A percentile compares a stretch with the other conserved stretches of the same genome.
Evolutionary conservation across 768 basidiomycete species (phyloP).

Genomic region (Tulasnella sp.): DNA sequence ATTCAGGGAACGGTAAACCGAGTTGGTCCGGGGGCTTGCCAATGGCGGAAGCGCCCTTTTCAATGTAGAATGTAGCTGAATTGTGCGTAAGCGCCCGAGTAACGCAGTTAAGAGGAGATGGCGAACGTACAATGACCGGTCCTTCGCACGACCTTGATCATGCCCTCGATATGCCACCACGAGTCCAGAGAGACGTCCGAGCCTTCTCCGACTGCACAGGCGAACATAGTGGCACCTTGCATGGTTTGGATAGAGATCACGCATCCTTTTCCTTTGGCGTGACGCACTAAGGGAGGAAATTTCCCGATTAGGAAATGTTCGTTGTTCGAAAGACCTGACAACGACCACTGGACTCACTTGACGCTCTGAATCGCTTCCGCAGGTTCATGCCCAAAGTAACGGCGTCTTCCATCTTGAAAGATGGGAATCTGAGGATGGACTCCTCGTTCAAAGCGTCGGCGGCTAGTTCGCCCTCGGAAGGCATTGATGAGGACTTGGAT

Average conservation of each 20-base stretch:
- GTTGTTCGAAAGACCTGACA: not conserved
- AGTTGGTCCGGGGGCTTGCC: constrained; percentile 28
- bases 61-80: constrained; percentile 41
- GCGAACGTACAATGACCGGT: constrained; percentile 69
- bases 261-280: constrained; percentile 43
- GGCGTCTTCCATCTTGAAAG: constrained; percentile 67
- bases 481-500: constrained; percentile 9
- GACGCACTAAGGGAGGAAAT: not conserved
- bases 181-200: constrained; percentile 56
- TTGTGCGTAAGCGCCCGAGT: not conserved
- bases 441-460: constrained; percentile 54
- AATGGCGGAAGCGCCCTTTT: constrained; percentile 66
- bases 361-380: constrained; percentile 72
- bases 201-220: constrained; percentile 69
- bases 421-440: constrained; percentile 52
- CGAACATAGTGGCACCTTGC: constrained; percentile 65
- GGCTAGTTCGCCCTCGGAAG: constrained; percentile 13
- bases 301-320: not conserved
- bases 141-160: constrained; percentile 64
- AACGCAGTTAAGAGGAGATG: not conserved
- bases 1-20: constrained; percentile 49
- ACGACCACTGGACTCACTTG: constrained; percentile 33
- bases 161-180: constrained; percentile 63
- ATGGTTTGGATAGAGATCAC: constrained; percentile 57
- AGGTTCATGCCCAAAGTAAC: constrained; percentile 45